Conservation (phyloP, 2,329 filamentous ascomycete genomes). For the Parascedosporium putredinis region DNA sequence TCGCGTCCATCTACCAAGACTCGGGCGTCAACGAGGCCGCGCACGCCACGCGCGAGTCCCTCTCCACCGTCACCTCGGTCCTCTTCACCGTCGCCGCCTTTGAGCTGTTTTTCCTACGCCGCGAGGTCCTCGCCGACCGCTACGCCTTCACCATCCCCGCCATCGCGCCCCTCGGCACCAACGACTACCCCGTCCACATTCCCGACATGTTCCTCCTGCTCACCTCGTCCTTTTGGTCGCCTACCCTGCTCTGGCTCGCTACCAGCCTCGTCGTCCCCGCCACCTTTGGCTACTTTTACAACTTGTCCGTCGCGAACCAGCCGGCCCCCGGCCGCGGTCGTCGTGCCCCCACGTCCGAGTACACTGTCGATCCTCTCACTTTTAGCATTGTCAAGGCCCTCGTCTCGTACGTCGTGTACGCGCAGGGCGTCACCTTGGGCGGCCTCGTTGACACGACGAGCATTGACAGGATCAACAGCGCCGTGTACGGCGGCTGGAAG, state of each 20-base stretch:
- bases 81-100: slow-evolving; percentile 57
- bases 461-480: slow-evolving; percentile 51
- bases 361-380: slow-evolving; percentile 70
- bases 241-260: slow-evolving; percentile 63
- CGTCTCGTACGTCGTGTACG: slow-evolving; percentile 71
- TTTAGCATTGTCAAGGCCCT: slow-evolving; percentile 87
- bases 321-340: slow-evolving; percentile 23
- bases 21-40: slow-evolving; percentile 58
- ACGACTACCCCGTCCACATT: slow-evolving; percentile 52
- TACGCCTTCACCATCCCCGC: slow-evolving; percentile 66
- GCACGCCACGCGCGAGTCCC: slow-evolving; percentile 53
- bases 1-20: slow-evolving; percentile 51
- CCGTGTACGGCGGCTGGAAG: slow-evolving; percentile 62
- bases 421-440: slow-evolving; percentile 50
- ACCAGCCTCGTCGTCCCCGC: slow-evolving; percentile 64
- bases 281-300: slow-evolving; percentile 78
- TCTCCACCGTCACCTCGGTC: slow-evolving; percentile 64
- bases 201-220: slow-evolving; percentile 76
- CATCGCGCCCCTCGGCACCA: slow-evolving; percentile 41
- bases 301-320: slow-evolving; percentile 47
- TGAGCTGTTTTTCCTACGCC: slow-evolving; percentile 61
- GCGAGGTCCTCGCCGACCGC: slow-evolving; percentile 58
- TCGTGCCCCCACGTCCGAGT: slow-evolving; percentile 39
- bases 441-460: slow-evolving; percentile 50
- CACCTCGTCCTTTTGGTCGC: slow-evolving; percentile 72